Percentiles rank a stretch among this genome's conserved stretches.
Conservation (phyloP, 148 eudicot species). For the Camellia sinensis region DNA sequence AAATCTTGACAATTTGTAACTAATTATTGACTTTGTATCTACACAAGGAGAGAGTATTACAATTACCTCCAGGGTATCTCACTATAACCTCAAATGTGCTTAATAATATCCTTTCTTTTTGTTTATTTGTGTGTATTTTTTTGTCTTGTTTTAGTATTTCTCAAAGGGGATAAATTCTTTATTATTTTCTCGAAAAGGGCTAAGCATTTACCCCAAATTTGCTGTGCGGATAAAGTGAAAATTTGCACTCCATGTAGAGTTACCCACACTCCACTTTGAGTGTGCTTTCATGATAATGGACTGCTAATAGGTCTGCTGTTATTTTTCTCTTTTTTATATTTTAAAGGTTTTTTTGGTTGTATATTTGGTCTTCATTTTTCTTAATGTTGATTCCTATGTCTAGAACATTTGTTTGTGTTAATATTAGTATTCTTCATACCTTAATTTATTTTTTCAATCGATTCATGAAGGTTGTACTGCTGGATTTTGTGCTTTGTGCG, state of each 20-base stretch:
- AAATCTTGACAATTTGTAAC: too few relatives aligned
- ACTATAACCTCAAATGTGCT: too few relatives aligned
- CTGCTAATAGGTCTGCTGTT: background rate
- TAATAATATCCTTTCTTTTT: too few relatives aligned
- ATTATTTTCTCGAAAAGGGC: too few relatives aligned
- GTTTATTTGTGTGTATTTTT: too few relatives aligned
- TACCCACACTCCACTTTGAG: background rate
- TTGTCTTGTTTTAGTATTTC: too few relatives aligned
- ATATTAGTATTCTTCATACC: background rate
- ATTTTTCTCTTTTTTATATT: background rate
- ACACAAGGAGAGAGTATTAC: too few relatives aligned
- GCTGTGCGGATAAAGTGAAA: too few relatives aligned
- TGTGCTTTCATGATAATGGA: background rate
- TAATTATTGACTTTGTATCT: too few relatives aligned
- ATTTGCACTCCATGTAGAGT: background rate
- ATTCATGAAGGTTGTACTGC: constrained; percentile 62
- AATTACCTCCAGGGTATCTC: too few relatives aligned
- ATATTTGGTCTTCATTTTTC: background rate
- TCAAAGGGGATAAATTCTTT: too few relatives aligned
- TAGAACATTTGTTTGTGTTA: background rate
- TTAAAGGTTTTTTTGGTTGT: background rate
- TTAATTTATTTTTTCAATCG: constrained; percentile 11
- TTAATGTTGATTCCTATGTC: background rate
- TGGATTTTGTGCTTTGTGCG: constrained; percentile 92
- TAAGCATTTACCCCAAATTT: too few relatives aligned